These are phyloP conservation scores for Pluteus cervinus DNA, from an alignment of 768 basidiomycete species.

Conservation along the genomic window DNA sequence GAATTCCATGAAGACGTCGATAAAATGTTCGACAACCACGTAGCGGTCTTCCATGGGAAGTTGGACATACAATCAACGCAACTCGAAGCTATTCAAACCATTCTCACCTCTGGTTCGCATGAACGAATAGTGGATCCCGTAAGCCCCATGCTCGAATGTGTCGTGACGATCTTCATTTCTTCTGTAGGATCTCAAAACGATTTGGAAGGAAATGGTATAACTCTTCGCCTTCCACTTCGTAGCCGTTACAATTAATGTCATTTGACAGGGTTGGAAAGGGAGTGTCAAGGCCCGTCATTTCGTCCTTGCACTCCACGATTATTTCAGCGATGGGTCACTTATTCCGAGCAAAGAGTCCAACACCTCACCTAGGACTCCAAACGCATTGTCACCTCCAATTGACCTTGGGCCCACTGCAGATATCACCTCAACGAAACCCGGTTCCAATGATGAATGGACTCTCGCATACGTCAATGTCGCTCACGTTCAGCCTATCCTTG, in stretches of 20 bases:
- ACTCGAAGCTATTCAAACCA: conserved; percentile 30
- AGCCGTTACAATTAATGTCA: conserved; percentile 35
- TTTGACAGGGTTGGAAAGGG: conserved; percentile 30
- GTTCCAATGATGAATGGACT: conserved; percentile 32
- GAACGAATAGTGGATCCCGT: conserved; percentile 36
- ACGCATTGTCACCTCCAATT: conserved; percentile 7
- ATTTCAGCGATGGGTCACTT: too few species aligned
- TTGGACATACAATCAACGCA: conserved; percentile 39
- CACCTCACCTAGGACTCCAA: conserved; percentile 6
- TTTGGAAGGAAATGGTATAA: conserved; percentile 52
- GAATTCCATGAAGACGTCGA: conserved; percentile 33
- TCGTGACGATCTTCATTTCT: neutral
- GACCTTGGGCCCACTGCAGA: too few species aligned
- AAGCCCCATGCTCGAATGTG: conserved; percentile 7
- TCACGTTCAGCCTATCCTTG: conserved; percentile 34
- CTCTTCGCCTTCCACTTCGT: conserved; percentile 46
- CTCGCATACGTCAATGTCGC: conserved; percentile 32
- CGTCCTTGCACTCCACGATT: conserved; percentile 6
- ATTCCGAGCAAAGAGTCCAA: neutral
- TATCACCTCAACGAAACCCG: too few species aligned
- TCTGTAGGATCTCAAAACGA: conserved; percentile 37
- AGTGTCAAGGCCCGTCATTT: conserved; percentile 9
- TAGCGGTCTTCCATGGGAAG: conserved; percentile 39
- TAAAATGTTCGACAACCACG: conserved; percentile 29
- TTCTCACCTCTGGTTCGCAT: conserved; percentile 35